Evolutionary conservation across 225 moss, liverwort and hornwort genomes (phyloP).

Genomic region (Takakia lepidozioides): DNA sequence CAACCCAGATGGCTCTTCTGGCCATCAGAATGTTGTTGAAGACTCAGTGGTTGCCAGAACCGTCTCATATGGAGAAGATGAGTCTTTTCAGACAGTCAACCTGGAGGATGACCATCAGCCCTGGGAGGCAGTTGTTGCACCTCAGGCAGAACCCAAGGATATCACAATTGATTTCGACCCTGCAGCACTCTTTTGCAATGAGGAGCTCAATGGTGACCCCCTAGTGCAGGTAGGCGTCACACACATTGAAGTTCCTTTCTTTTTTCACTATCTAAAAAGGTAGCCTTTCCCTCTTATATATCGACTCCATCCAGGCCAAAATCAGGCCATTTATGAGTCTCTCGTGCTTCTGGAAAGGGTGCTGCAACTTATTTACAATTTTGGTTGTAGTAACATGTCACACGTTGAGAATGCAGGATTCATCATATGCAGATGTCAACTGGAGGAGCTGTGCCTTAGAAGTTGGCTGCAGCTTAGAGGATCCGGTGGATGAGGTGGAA

Average conservation of each 20-base stretch:
- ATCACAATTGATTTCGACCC: conserved; percentile 7
- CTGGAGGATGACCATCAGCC: conserved; percentile 35
- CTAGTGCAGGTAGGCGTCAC: conserved; percentile 32
- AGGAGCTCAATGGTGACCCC: conserved; percentile 43
- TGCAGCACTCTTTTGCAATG: conserved; percentile 31
- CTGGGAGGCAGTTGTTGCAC: conserved; percentile 19
- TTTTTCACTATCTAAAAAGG: too few species aligned
- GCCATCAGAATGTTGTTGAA: conserved; percentile 3
- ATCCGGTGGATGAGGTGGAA: conserved; percentile 14
- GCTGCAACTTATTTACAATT: not conserved
- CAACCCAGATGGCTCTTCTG: conserved; percentile 3
- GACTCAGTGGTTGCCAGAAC: conserved; percentile 12
- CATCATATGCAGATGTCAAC: conserved; percentile 25
- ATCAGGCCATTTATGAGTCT: too few species aligned
- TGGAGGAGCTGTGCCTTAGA: conserved; percentile 42
- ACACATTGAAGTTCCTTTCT: not conserved
- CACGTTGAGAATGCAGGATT: conserved; percentile 26
- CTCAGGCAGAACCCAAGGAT: conserved; percentile 3
- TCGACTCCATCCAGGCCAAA: too few species aligned
- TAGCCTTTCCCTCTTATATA: too few species aligned
- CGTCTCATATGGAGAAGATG: conserved; percentile 42
- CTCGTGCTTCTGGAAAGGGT: not conserved
- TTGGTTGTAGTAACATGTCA: not conserved
- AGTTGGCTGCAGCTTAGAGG: conserved; percentile 40
- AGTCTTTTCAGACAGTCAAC: conserved; percentile 43